Evolutionary conservation across 306 rosid genomes (phyloP).

Genomic region (Malus asiatica): DNA sequence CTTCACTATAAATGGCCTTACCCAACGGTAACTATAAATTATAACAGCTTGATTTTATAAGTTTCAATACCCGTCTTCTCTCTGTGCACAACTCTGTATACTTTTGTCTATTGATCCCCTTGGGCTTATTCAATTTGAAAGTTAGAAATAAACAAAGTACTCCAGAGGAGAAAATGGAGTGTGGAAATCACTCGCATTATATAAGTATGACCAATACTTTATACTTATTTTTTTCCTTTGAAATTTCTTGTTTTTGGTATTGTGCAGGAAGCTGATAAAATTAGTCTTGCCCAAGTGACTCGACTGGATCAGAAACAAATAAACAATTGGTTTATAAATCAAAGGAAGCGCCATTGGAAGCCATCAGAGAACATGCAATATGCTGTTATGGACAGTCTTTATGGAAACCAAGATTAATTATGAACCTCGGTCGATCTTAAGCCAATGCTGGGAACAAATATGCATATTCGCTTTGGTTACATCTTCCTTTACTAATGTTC

Average conservation of each 20-base stretch:
- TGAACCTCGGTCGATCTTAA: neutral
- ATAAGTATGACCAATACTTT: no score
- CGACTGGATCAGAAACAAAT: conserved; percentile 69
- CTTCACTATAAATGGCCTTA: conserved; percentile 78
- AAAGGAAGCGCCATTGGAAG: conserved; percentile 89
- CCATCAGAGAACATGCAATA: conserved; percentile 50
- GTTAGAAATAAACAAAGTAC: neutral
- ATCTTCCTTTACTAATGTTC: neutral
- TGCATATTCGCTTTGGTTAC: neutral
- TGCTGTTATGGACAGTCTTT: conserved; percentile 40
- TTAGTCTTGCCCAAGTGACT: conserved; percentile 51
- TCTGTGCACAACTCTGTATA: neutral
- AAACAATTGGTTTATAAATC: conserved; percentile 81
- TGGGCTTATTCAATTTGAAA: neutral
- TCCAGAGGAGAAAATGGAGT: neutral
- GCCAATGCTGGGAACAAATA: neutral
- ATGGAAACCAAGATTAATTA: conserved; percentile 23
- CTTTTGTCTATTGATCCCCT: neutral
- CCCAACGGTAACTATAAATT: conserved; percentile 48
- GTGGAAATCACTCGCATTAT: no score
- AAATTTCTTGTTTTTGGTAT: neutral
- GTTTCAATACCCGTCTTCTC: neutral
- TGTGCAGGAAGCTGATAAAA: conserved; percentile 59
- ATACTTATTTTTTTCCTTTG: no score
- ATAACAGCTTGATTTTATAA: neutral